Evolutionary conservation across 2,329 filamentous ascomycete species (phyloP).

Genomic region (Diplodia intermedia): DNA sequence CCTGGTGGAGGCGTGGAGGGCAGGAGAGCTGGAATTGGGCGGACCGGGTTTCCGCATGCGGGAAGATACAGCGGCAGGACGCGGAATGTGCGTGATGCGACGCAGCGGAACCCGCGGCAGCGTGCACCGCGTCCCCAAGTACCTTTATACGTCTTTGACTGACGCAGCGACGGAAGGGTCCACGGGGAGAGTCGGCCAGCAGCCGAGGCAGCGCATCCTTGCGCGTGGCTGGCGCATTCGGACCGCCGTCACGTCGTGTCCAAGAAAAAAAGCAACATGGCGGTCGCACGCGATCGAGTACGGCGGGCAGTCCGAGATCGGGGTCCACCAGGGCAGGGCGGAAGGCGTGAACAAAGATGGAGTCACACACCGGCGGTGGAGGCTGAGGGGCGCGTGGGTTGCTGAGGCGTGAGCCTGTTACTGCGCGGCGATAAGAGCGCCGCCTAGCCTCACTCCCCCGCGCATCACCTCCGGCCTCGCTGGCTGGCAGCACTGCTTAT

Average conservation of each 20-base stretch:
- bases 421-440: conserved; percentile 5
- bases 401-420: conserved; percentile 7
- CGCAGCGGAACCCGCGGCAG: background rate
- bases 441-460: conserved; percentile 1
- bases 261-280: too few species aligned
- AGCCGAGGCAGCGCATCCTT: conserved; percentile 1
- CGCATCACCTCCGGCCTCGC: conserved; percentile 3
- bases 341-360: background rate
- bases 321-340: background rate
- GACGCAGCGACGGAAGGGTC: background rate
- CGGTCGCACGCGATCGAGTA: background rate
- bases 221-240: conserved; percentile 15
- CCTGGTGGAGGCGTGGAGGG: background rate
- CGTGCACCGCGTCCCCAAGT: background rate
- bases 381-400: conserved; percentile 10
- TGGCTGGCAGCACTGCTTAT: background rate
- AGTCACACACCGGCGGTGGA: background rate
- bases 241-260: background rate
- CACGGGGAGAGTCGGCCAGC: background rate
- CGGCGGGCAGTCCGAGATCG: background rate
- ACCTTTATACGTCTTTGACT: conserved; percentile 1
- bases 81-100: background rate
- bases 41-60: conserved; percentile 16
- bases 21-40: background rate
- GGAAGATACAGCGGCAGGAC: conserved; percentile 5